Conservation (phyloP, 2,329 filamentous ascomycete genomes). For the Seiridium cupressi region DNA sequence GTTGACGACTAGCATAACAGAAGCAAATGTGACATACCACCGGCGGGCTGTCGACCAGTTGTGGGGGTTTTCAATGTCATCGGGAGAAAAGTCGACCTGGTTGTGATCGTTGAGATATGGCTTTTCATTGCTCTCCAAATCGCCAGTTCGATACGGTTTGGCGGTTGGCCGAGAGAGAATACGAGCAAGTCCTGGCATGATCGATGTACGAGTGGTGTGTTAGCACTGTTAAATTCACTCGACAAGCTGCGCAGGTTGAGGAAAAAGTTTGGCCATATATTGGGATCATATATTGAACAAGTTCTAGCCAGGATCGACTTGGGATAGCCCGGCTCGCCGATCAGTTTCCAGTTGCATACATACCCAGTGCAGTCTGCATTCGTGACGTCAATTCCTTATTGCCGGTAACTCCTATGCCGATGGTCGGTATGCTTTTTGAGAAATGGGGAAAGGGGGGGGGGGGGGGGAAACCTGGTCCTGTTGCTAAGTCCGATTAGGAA, state of each 20-base stretch:
- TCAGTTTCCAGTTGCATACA: no score
- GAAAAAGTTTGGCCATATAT: no score
- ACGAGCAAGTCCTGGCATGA: constrained; percentile 39
- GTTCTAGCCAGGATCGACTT: no score
- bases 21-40: constrained; percentile 37
- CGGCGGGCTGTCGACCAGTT: constrained; percentile 43
- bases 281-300: no score
- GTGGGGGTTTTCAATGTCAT: constrained; percentile 49
- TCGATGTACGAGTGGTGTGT: background rate
- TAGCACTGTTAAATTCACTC: no score
- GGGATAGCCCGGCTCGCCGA: no score
- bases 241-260: no score
- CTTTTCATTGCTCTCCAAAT: constrained; percentile 24
- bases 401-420: background rate
- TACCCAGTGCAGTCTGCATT: background rate
- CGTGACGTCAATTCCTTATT: constrained; percentile 5
- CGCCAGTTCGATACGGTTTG: constrained; percentile 48
- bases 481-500: no score
- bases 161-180: constrained; percentile 49
- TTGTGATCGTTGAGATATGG: constrained; percentile 48
- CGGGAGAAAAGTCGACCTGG: constrained; percentile 47
- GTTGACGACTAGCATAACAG: constrained; percentile 50
- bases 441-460: no score
- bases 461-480: no score
- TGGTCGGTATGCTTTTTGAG: background rate